Conservation (phyloP, 208 protist species). For the Acanthamoeba healyi region DNA sequence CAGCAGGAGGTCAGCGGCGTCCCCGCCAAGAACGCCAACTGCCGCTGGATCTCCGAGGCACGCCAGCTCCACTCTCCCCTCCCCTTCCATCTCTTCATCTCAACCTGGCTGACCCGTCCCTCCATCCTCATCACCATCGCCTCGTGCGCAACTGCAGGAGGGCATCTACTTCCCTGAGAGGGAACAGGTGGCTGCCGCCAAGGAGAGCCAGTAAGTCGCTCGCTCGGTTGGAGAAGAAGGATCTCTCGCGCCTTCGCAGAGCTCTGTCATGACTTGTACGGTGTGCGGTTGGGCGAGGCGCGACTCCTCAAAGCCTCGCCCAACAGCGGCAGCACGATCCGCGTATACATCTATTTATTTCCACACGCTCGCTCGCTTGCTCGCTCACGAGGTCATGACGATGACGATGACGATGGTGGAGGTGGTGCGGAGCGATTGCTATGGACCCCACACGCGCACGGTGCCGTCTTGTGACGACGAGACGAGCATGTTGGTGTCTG, state of each 20-base stretch:
- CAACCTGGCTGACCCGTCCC: not conserved
- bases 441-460: slow-evolving; percentile 25
- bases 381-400: too few species aligned
- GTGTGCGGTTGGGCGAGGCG: too few species aligned
- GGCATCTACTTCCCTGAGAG: slow-evolving; percentile 81
- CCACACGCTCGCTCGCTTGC: too few species aligned
- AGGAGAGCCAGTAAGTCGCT: too few species aligned
- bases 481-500: slow-evolving; percentile 53
- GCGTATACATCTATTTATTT: not conserved
- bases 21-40: slow-evolving; percentile 69
- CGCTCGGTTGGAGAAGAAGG: too few species aligned
- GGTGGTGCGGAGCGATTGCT: too few species aligned
- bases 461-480: slow-evolving; percentile 68
- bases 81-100: not conserved
- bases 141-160: slow-evolving; percentile 54
- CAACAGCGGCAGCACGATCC: too few species aligned
- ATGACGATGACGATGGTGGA: too few species aligned
- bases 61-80: not conserved
- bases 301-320: too few species aligned
- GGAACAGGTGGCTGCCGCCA: not conserved
- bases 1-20: slow-evolving; percentile 84
- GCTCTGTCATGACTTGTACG: too few species aligned
- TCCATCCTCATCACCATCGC: not conserved
- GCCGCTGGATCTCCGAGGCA: slow-evolving; percentile 77
- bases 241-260: too few species aligned